These are phyloP conservation scores for Rhizopus delemar DNA, from an alignment of 371 early-diverging fungal species.

Conservation along the genomic window DNA sequence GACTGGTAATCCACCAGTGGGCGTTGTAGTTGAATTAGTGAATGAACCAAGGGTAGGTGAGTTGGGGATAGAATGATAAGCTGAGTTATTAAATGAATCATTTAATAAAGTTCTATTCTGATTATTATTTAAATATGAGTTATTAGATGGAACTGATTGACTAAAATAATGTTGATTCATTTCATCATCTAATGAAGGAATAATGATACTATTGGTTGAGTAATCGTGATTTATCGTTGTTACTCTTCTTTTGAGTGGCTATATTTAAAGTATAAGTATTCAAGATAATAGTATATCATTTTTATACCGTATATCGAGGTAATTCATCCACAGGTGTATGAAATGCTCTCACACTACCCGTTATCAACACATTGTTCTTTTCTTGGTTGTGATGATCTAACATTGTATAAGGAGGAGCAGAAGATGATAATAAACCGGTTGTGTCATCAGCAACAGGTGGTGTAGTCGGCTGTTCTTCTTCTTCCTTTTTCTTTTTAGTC, in stretches of 20 bases:
- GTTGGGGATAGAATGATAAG: constrained; percentile 4
- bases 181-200: constrained; percentile 19
- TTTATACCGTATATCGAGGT: constrained; percentile 13
- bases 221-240: background rate
- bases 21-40: background rate
- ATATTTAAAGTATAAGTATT: background rate
- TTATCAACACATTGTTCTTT: constrained; percentile 6
- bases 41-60: constrained; percentile 2
- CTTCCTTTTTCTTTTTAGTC: constrained; percentile 39
- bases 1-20: constrained; percentile 21
- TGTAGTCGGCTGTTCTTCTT: constrained; percentile 3
- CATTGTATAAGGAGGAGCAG: constrained; percentile 30
- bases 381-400: constrained; percentile 11
- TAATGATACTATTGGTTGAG: constrained; percentile 16
- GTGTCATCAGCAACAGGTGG: constrained; percentile 15
- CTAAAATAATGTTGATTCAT: constrained; percentile 10
- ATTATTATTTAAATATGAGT: constrained; percentile 13
- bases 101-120: constrained; percentile 3
- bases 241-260: constrained; percentile 23
- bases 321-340: background rate
- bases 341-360: constrained; percentile 8
- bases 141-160: constrained; percentile 18
- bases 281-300: background rate
- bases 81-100: constrained; percentile 1
- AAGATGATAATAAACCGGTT: constrained; percentile 24